Evolutionary conservation across 1,284 basidiomycete genomes (phyloP).

Genomic region (Veloboletus limbatus): DNA sequence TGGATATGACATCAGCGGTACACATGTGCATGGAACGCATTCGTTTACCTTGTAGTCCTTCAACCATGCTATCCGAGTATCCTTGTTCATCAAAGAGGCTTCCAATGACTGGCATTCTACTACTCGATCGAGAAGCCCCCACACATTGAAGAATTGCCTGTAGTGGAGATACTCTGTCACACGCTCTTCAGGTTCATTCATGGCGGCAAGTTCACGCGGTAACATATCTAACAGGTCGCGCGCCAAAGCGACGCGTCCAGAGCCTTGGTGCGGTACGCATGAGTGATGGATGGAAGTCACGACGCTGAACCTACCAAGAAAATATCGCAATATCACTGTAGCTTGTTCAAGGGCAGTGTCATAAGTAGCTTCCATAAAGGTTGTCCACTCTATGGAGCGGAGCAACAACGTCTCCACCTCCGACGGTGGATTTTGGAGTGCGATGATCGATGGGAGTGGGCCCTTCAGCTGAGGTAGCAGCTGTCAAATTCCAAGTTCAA

Average conservation of each 20-base stretch:
- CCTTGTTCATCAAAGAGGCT: slow-evolving; percentile 52
- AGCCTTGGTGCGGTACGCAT: slow-evolving; percentile 47
- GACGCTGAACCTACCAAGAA: slow-evolving; percentile 61
- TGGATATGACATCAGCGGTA: slow-evolving; percentile 2
- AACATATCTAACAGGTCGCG: slow-evolving; percentile 63
- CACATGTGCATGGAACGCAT: neutral
- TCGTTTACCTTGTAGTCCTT: slow-evolving; percentile 55
- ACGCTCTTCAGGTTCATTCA: slow-evolving; percentile 58
- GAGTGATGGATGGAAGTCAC: neutral
- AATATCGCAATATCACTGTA: slow-evolving; percentile 83
- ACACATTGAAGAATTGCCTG: slow-evolving; percentile 68
- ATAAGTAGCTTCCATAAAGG: slow-evolving; percentile 71
- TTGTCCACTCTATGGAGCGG: slow-evolving; percentile 93
- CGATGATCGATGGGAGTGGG: slow-evolving; percentile 60
- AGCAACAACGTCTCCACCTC: slow-evolving; percentile 70
- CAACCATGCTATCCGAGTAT: slow-evolving; percentile 59
- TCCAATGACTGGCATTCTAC: slow-evolving; percentile 56
- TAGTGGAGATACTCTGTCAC: slow-evolving; percentile 73
- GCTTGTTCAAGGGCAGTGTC: slow-evolving; percentile 80
- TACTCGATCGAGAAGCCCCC: slow-evolving; percentile 58
- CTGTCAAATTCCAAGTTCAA: slow-evolving; percentile 32
- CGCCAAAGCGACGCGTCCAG: slow-evolving; percentile 73
- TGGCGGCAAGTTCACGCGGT: slow-evolving; percentile 59
- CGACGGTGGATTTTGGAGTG: slow-evolving; percentile 47
- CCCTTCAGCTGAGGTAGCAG: slow-evolving; percentile 53